Percentiles rank a stretch among this genome's conserved stretches.
phyloP scores from a whole-genome alignment of 305 asterid species.

The Stenogyne calaminthoides region DNA sequence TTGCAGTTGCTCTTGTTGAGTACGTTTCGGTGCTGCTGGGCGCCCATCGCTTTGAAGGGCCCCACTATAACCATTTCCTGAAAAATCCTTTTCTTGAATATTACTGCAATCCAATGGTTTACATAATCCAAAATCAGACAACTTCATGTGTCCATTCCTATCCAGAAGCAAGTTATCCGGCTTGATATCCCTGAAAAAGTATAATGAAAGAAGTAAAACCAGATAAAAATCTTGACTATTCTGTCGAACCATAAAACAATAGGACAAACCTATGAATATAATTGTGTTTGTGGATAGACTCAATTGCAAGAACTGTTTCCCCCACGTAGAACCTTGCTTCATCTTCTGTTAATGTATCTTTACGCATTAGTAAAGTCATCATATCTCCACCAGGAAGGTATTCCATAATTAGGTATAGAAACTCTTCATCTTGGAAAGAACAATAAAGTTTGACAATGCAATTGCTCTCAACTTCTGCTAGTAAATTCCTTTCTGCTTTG shows the following conservation, averaged over 20 bases:
- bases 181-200: conserved; percentile 81
- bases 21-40: conserved; percentile 77
- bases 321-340: conserved; percentile 92
- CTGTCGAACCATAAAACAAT: conserved; percentile 30
- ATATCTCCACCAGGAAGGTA: conserved; percentile 98
- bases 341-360: conserved; percentile 84
- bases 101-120: conserved; percentile 89
- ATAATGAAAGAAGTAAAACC: conserved; percentile 25
- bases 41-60: conserved; percentile 86
- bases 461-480: conserved; percentile 94
- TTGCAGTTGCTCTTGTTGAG: conserved; percentile 92
- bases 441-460: conserved; percentile 95
- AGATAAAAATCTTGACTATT: conserved; percentile 14
- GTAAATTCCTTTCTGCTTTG: conserved; percentile 90
- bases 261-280: conserved; percentile 78
- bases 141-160: conserved; percentile 85
- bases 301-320: conserved; percentile 94
- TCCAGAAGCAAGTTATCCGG: conserved; percentile 96
- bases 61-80: conserved; percentile 68
- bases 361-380: conserved; percentile 97
- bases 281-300: conserved; percentile 89
- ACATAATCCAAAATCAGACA: conserved; percentile 93
- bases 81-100: conserved; percentile 85
- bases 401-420: conserved; percentile 90
- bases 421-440: conserved; percentile 97